Evolutionary conservation across 345 rosid species (phyloP), one percentile per base, ranked within the genome.

Genomic region (Clausena lansium): DNA sequence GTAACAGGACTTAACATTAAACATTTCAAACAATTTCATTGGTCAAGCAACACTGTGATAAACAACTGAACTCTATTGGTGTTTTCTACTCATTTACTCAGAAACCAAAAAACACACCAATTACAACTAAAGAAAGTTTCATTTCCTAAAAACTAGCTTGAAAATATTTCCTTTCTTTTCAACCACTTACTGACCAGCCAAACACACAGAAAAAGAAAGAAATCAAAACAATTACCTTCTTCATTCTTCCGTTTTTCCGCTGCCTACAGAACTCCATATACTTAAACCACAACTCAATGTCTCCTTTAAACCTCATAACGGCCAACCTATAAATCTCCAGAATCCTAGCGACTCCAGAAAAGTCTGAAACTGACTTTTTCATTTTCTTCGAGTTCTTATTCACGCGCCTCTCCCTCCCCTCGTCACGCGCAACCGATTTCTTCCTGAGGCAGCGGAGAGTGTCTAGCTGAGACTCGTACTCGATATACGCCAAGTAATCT

Each of bases 241-340:
- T 92, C 95, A 91, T 96, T 79, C 94, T 88, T 11, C 98, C 98
- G 81, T 96, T 89, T 76, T 80, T 89, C 47, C 88, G 86, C 82
- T 87, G 77, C 67, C 85, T 86, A 55, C 98, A 96, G 36, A 96
- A 94, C 87, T 96, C 98, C 71, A 96, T 87, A 78, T 89, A 92
- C 74, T 86, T 83, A 79, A 96, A 91, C 99, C 98, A 96, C 80
- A 96, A 84, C 77, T 87, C 87, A 30, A 94, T 66, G 75, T 94
- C 99, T 11, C 99, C 98, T 76, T 96, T 96, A 45, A 73, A 89
- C 83, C 97, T 89, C 87, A 67, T 87, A 3, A 89, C 92, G 3
- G 95, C 98, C 11, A 91, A 79, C 75, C 91, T 84, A 80, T 91
- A 94, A 73, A 94, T 86, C 83, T 89, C 88, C 41, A 93, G 66